Base-by-base conservation (phyloP, 495 filamentous ascomycete species). In the Hyaloscypha finlandica region DNA sequence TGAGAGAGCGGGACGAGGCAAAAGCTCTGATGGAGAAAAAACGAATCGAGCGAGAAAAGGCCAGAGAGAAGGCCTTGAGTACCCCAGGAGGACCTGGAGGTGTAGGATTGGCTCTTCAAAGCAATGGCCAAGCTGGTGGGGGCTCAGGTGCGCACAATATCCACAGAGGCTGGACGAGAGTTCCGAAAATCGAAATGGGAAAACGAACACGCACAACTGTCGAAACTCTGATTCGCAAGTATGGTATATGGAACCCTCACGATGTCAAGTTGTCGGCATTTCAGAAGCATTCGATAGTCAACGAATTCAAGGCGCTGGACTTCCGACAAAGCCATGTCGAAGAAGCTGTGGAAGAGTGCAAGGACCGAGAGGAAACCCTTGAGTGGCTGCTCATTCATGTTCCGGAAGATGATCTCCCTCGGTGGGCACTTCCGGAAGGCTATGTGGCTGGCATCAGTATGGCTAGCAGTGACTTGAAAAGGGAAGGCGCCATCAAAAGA, bases 351-450 rank as follows among this genome's bases (percentile, higher is more conserved):
- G 86, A 84, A 32, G 88, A 92, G 70, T 97, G 92, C 76, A 96
- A 92, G 78, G 92, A 97, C 75, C 84, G 88, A n/a, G 94, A 98
- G 74, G 96, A 98, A 76, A 86, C 92, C 14, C 80, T 99, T 8
- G 85, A 87, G 71, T 99, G 95, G 95, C 86, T 99, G 22, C 82
- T 99, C 25, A 90, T 98, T 35, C 94, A 99, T 77, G 91, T 99
- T 22, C 96, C 95, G 3, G 95, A 99, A 76, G 96, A 98, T 75
- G 95, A 99, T 75, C 78, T 97, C 2, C 95, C 95, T 0, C 76
- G 83, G 20, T 97, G 94, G 92, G 90, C 91, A 74, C 80, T 99
- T 30, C 96, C 96, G 4, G 94, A 95, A 77, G 88, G 86, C 52
- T 99, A 99, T 73, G 86, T 87, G 2, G 93, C 93, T 11, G 95